Conservation (phyloP, 805 yeast genomes). For the Naumovozyma baii region DNA sequence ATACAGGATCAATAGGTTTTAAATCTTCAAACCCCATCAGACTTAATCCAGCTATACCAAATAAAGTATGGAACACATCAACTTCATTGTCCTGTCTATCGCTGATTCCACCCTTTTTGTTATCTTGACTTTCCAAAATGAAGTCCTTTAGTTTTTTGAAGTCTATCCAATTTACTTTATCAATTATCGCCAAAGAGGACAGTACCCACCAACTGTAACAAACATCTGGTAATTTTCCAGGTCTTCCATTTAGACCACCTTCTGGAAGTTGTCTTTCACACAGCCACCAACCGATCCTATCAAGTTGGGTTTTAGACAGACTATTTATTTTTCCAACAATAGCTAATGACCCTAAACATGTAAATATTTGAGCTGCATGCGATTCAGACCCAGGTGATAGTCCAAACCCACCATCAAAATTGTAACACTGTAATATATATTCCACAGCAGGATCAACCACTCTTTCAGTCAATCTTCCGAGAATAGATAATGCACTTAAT, state of each 20-base stretch:
- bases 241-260: slow-evolving; percentile 95
- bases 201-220: slow-evolving; percentile 98
- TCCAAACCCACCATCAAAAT: slow-evolving; percentile 96
- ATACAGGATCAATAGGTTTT: slow-evolving; percentile 68
- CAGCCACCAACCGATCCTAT: slow-evolving; percentile 70
- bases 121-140: slow-evolving; percentile 71
- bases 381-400: slow-evolving; percentile 89
- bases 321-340: slow-evolving; percentile 51
- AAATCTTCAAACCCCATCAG: slow-evolving; percentile 55
- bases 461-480: slow-evolving; percentile 51
- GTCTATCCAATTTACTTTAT: slow-evolving; percentile 69
- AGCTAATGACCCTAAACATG: slow-evolving; percentile 74
- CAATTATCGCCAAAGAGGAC: slow-evolving; percentile 60
- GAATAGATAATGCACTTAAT: slow-evolving; percentile 57
- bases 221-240: slow-evolving; percentile 93
- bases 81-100: slow-evolving; percentile 87
- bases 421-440: slow-evolving; percentile 61
- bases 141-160: slow-evolving; percentile 49
- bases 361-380: slow-evolving; percentile 86
- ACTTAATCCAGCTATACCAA: slow-evolving; percentile 83
- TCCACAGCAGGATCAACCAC: slow-evolving; percentile 52
- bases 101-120: slow-evolving; percentile 75
- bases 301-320: slow-evolving; percentile 30
- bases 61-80: slow-evolving; percentile 87
- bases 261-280: slow-evolving; percentile 75